Conservation (phyloP, 1,284 basidiomycete genomes). For the Paramarasmius palmivorus region DNA sequence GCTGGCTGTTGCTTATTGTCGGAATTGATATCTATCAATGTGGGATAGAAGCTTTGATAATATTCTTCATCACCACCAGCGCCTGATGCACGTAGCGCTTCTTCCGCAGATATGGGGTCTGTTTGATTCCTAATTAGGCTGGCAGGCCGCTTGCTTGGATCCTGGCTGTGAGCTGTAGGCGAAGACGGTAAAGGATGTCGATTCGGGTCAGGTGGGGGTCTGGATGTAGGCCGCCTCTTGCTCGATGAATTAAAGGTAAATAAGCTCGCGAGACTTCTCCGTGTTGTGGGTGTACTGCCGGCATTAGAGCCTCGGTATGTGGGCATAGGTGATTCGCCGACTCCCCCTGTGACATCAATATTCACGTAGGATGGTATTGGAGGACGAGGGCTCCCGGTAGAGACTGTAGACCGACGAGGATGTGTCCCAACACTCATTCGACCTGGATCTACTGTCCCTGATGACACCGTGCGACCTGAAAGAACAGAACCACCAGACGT, state of each 20-base stretch:
- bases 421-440: conserved; percentile 23
- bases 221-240: conserved; percentile 23
- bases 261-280: conserved; percentile 49
- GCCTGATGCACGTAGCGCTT: conserved; percentile 6
- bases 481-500: conserved; percentile 26
- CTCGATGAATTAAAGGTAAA: conserved; percentile 41
- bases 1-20: conserved; percentile 16
- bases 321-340: conserved; percentile 61
- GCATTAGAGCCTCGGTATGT: conserved; percentile 25
- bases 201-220: conserved; percentile 13
- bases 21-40: conserved; percentile 18
- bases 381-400: conserved; percentile 27
- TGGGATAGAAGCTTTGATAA: conserved; percentile 38
- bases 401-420: conserved; percentile 30
- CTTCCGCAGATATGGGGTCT: conserved; percentile 6
- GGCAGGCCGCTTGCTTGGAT: background rate
- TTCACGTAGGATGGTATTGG: conserved; percentile 41
- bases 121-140: conserved; percentile 4
- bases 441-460: conserved; percentile 31
- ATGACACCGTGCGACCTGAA: conserved; percentile 32
- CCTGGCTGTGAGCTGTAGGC: background rate
- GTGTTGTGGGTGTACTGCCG: conserved; percentile 29
- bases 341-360: conserved; percentile 47
- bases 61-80: conserved; percentile 34
- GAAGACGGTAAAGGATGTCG: conserved; percentile 16